Conservation (phyloP, 257 asterid species). For the Asclepias syriaca region DNA sequence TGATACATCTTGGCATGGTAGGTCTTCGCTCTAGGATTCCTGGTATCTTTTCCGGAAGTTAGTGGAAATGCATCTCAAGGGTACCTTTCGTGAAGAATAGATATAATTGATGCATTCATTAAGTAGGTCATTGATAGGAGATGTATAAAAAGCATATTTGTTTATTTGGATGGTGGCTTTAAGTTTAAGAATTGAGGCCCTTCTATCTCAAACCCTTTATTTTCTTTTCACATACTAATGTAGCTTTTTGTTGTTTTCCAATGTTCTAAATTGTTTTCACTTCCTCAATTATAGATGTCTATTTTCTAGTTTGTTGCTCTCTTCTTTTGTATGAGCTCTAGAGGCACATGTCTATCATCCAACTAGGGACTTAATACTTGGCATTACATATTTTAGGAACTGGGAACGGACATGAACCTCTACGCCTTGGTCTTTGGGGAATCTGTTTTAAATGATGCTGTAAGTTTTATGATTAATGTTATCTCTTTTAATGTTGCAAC, state of each 20-base stretch:
- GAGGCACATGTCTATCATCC: background rate
- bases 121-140: background rate
- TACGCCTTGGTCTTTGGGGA: slow-evolving; percentile 98
- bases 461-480: slow-evolving; percentile 38
- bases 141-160: background rate
- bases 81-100: background rate
- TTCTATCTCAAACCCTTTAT: background rate
- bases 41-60: background rate
- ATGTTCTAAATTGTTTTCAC: background rate
- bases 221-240: background rate
- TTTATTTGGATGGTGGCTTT: background rate
- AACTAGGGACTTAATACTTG: slow-evolving; percentile 15
- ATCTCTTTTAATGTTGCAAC: slow-evolving; percentile 7
- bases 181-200: background rate
- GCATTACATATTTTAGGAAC: slow-evolving; percentile 57
- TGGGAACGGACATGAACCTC: slow-evolving; percentile 89
- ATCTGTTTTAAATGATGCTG: slow-evolving; percentile 98
- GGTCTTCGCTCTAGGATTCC: background rate
- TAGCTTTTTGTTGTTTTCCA: background rate
- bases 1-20: background rate
- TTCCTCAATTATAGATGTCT: background rate
- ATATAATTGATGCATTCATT: background rate
- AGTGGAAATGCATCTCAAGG: background rate
- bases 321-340: background rate
- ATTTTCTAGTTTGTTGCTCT: background rate